These are phyloP conservation scores for Biscutella auriculata DNA, from an alignment of 441 rosid genomes.

Conservation along the genomic window DNA sequence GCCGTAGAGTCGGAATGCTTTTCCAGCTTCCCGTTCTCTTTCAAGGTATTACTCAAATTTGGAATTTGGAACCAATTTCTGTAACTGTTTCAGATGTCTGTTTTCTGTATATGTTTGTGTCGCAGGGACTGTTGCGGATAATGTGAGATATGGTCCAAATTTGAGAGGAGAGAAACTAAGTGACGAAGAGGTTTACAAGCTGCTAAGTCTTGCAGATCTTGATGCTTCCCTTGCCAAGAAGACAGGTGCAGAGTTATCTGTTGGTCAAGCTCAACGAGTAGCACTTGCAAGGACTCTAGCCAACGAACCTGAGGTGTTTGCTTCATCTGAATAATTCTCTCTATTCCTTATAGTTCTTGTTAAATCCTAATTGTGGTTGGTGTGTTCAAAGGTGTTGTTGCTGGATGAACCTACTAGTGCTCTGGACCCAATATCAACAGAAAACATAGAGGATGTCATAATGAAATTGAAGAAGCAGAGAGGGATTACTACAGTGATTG, in stretches of 20 bases:
- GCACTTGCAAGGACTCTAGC: conserved; percentile 87
- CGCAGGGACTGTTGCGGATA: conserved; percentile 72
- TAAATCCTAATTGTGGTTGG: too few species aligned
- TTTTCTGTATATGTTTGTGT: not conserved
- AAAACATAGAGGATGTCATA: conserved; percentile 68
- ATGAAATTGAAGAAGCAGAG: conserved; percentile 54
- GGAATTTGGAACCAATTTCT: not conserved
- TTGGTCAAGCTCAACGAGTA: conserved; percentile 84
- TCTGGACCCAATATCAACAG: conserved; percentile 70
- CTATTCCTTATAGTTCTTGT: too few species aligned
- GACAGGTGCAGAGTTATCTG: conserved; percentile 53
- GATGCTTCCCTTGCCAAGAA: conserved; percentile 47
- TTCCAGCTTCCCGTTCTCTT: conserved; percentile 86
- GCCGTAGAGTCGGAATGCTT: conserved; percentile 91
- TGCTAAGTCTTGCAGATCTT: conserved; percentile 65
- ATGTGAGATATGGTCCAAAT: conserved; percentile 65
- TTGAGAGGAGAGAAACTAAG: conserved; percentile 50
- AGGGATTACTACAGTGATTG: conserved; percentile 55
- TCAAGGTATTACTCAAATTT: conserved; percentile 33
- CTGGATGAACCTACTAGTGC: conserved; percentile 86
- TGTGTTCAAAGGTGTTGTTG: conserved; percentile 3
- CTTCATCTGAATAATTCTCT: too few species aligned
- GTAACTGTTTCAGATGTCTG: too few species aligned
- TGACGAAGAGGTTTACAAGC: conserved; percentile 40
- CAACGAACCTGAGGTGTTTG: conserved; percentile 70